phyloP scores from a whole-genome alignment of 2,329 filamentous ascomycete species.

The Apiospora aurea region DNA sequence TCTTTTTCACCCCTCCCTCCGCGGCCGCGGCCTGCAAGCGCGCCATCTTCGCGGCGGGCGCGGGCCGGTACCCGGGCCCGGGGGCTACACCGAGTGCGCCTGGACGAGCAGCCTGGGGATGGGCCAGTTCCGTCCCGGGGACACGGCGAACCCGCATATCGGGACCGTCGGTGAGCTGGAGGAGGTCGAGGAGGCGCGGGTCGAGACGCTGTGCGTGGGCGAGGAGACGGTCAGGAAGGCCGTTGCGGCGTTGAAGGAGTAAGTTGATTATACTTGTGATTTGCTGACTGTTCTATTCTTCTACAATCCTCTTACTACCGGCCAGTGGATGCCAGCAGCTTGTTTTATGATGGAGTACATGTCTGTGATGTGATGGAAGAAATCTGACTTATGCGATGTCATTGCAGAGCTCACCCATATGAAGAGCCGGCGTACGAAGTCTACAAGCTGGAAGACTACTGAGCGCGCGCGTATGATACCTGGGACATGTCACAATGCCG shows the following conservation, averaged over 20 bases:
- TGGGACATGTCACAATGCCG: neutral
- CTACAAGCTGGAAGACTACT: slow-evolving; percentile 54
- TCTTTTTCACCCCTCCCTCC: slow-evolving; percentile 58
- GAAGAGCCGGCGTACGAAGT: slow-evolving; percentile 59
- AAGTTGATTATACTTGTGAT: slow-evolving; percentile 37
- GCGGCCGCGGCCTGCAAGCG: slow-evolving; percentile 58
- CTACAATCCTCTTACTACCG: no score
- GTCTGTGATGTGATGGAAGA: neutral
- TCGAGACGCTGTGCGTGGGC: slow-evolving; percentile 70
- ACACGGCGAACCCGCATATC: slow-evolving; percentile 67
- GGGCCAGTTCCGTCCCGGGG: slow-evolving; percentile 71
- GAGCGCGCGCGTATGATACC: slow-evolving; percentile 2
- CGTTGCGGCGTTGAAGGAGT: slow-evolving; percentile 71
- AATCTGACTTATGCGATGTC: neutral
- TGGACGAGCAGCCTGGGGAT: slow-evolving; percentile 57
- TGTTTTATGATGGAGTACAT: neutral
- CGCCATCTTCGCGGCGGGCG: slow-evolving; percentile 65
- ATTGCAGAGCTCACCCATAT: slow-evolving; percentile 56
- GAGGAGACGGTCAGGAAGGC: slow-evolving; percentile 62
- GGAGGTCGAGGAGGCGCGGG: slow-evolving; percentile 64
- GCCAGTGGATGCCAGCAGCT: slow-evolving; percentile 5
- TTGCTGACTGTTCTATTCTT: neutral
- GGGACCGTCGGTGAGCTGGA: slow-evolving; percentile 65
- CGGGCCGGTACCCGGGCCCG: slow-evolving; percentile 57
- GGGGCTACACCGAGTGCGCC: slow-evolving; percentile 63